Conservation (phyloP, 2,329 filamentous ascomycete genomes). For the Beauveria bassiana region DNA sequence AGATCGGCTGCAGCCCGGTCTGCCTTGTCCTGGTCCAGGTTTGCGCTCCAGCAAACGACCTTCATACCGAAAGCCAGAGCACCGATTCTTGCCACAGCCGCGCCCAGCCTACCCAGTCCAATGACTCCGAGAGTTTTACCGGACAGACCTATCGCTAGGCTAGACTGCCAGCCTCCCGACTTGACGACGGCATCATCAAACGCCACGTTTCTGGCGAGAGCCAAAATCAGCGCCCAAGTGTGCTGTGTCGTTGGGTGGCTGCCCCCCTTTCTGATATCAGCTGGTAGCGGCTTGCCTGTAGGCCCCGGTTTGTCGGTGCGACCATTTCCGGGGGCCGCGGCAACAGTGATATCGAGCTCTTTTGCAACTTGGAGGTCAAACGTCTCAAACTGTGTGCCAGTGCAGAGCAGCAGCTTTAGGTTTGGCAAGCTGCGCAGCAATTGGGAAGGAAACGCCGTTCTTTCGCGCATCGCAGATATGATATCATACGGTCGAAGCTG, state of each 20-base stretch:
- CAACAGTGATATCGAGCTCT: slow-evolving; percentile 40
- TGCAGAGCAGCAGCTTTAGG: slow-evolving; percentile 54
- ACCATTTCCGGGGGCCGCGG: slow-evolving; percentile 37
- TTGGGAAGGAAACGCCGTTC: slow-evolving; percentile 50
- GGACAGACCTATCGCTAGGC: slow-evolving; percentile 45
- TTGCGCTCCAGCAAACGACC: slow-evolving; percentile 56
- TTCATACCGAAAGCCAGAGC: slow-evolving; percentile 56
- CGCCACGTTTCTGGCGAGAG: slow-evolving; percentile 49
- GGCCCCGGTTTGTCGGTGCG: slow-evolving; percentile 16
- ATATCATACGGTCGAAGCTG: slow-evolving; percentile 51
- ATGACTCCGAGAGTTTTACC: slow-evolving; percentile 54
- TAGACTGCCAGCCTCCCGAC: slow-evolving; percentile 49
- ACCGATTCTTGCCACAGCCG: slow-evolving; percentile 50
- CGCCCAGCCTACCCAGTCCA: slow-evolving; percentile 56
- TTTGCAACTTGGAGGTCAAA: slow-evolving; percentile 49
- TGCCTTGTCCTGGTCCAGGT: slow-evolving; percentile 54
- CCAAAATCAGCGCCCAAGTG: slow-evolving; percentile 47
- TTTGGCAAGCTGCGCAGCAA: slow-evolving; percentile 52
- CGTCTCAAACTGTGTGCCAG: slow-evolving; percentile 50
- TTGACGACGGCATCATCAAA: slow-evolving; percentile 52
- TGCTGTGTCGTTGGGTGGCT: slow-evolving; percentile 47
- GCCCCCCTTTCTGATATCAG: slow-evolving; percentile 22
- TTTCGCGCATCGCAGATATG: slow-evolving; percentile 56
- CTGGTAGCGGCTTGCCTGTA: slow-evolving; percentile 13
- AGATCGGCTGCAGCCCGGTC: slow-evolving; percentile 45